Conservation (phyloP, 1,284 basidiomycete genomes). For the Apiotrichum laibachii region DNA sequence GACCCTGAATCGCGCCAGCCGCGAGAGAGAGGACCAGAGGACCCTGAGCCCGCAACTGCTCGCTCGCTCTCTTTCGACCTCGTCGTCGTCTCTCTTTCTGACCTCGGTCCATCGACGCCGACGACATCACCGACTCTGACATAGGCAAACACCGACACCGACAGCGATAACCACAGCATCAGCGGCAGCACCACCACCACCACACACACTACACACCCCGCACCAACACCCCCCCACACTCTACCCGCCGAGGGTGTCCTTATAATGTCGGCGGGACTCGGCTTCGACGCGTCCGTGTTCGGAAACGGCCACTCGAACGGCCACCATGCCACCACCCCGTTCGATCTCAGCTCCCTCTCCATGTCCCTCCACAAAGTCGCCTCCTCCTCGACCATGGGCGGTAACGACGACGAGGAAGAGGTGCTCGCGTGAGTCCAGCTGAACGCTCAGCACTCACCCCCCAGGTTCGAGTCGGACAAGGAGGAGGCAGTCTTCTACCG, state of each 20-base stretch:
- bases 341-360: conserved; percentile 1
- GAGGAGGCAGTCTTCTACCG: conserved; percentile 64
- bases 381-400: background rate
- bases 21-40: too few relatives aligned
- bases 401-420: conserved; percentile 34
- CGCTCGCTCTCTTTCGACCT: too few relatives aligned
- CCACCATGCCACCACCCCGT: background rate
- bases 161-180: too few relatives aligned
- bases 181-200: too few relatives aligned
- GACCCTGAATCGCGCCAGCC: too few relatives aligned
- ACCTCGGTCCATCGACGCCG: too few relatives aligned
- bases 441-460: background rate
- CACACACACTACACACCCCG: background rate
- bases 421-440: conserved; percentile 31
- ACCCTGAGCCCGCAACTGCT: too few relatives aligned
- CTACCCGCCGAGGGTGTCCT: conserved; percentile 3
- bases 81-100: too few relatives aligned
- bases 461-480: conserved; percentile 47
- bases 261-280: conserved; percentile 10
- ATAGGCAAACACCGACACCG: too few relatives aligned
- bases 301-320: background rate
- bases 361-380: conserved; percentile 24
- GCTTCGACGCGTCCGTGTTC: conserved; percentile 2
- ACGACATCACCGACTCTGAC: too few relatives aligned
- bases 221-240: background rate